phyloP scores from a whole-genome alignment of 257 asterid species.

The Solanum chmielewskii region DNA sequence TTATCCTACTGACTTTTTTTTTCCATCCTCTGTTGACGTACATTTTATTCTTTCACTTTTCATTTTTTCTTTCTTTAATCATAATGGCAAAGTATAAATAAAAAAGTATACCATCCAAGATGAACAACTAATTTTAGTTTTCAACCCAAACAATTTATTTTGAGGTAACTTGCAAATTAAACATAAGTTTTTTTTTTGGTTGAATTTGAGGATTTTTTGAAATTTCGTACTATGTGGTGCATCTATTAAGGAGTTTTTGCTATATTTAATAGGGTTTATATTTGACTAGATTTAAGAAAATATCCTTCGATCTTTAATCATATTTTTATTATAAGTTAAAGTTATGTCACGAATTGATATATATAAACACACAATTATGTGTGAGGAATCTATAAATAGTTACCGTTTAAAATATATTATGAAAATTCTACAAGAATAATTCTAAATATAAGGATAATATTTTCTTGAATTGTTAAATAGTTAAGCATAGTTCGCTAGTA shows the following conservation, averaged over 20 bases:
- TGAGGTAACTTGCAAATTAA: not conserved
- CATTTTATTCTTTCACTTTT: not conserved
- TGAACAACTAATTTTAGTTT: not conserved
- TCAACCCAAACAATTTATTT: not conserved
- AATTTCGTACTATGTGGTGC: not conserved
- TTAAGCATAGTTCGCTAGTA: not conserved
- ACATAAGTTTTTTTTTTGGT: not conserved
- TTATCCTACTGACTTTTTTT: not conserved
- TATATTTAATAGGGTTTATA: not conserved
- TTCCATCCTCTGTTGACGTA: not conserved
- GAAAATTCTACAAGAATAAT: not conserved
- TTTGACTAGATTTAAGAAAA: not conserved
- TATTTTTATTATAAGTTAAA: not conserved
- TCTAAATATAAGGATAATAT: not conserved
- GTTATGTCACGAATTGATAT: too few species aligned
- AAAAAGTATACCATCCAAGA: not conserved
- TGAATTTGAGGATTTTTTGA: not conserved
- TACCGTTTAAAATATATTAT: not conserved
- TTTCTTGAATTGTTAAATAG: not conserved
- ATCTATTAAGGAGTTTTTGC: not conserved
- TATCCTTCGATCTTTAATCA: too few species aligned
- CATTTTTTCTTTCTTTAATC: not conserved
- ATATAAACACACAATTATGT: not conserved
- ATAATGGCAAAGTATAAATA: not conserved
- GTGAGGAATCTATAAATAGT: not conserved